phyloP scores from a whole-genome alignment of 2,329 filamentous ascomycete genomes.

The Fulvia fulva region DNA sequence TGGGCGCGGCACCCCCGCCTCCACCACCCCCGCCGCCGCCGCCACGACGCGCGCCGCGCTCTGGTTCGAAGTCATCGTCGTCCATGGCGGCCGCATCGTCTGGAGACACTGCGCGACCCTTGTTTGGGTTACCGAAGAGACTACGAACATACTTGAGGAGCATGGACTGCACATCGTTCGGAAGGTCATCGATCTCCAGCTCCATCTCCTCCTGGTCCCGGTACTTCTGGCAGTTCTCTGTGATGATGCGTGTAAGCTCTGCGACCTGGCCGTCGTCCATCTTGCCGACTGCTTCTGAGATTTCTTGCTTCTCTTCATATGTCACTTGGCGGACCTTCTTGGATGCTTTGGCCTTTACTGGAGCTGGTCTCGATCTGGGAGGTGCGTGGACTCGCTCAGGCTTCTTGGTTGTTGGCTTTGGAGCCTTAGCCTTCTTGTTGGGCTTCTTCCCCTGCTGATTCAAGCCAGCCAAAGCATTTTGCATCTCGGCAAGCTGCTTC shows the following conservation, averaged over 20 bases:
- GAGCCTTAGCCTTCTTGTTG: constrained; percentile 25
- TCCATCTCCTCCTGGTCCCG: constrained; percentile 57
- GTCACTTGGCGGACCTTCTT: constrained; percentile 65
- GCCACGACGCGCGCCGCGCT: constrained; percentile 18
- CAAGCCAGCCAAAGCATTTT: constrained; percentile 43
- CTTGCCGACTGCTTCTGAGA: constrained; percentile 56
- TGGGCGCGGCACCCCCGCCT: constrained; percentile 41
- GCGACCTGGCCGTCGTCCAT: constrained; percentile 75
- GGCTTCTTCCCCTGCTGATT: constrained; percentile 44
- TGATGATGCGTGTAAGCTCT: constrained; percentile 83
- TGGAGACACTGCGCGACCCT: constrained; percentile 24
- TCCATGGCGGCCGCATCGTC: constrained; percentile 35
- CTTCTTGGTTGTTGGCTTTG: constrained; percentile 23
- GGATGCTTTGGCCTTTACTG: constrained; percentile 41
- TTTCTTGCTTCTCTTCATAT: constrained; percentile 81
- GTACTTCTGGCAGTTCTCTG: constrained; percentile 73
- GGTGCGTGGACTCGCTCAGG: constrained; percentile 7
- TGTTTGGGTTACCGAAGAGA: constrained; percentile 34
- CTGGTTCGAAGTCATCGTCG: constrained; percentile 50
- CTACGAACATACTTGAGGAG: constrained; percentile 53
- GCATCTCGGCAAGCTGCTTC: constrained; percentile 56
- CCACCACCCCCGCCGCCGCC: constrained; percentile 23
- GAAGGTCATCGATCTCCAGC: constrained; percentile 61
- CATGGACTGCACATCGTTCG: constrained; percentile 52
- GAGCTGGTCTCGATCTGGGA: constrained; percentile 41